Evolutionary conservation across 2,329 filamentous ascomycete species (phyloP), one percentile per base, ranked within the genome.

Genomic region (Fusarium hostae): DNA sequence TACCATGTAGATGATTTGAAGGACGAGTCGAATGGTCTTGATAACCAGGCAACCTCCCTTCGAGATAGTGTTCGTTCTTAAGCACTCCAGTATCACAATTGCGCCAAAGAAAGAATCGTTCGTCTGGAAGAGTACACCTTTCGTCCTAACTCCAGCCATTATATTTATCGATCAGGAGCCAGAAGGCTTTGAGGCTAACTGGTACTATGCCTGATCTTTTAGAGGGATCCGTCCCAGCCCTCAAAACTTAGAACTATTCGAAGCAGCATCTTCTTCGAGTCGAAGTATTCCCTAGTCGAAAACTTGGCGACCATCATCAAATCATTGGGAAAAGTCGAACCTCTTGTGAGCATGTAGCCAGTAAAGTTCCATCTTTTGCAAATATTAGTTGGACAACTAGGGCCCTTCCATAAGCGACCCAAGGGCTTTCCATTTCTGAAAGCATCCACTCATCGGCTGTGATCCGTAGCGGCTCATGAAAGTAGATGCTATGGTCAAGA

Each of bases 281-380:
- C 43, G 43, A 45, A 45, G 24, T 45, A 45, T 26, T 28, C 43
- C 24, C 43, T 26, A 26, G 4, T 9, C 7, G 26, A 6, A 13
- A 28, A 9, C 5, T 45, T 26, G 26, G 24, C 13, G 11, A 18
- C 24, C 8, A 45, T 20, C 3, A 3, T 45, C 6, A 20, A 26
- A 13, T 45, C 5, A 9, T 26, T 6, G 3, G 24, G 11, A 20
- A 26, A 13, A n/a, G 24, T 20, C 18, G 8, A 18, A 51, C 48
- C 32, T 51, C 48, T 51, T 37, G 48, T 20, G 22, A 26, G 32
- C 48, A 51, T 24, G 48, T 37, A 35, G 32, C 32, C 22, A 51
- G 34, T 22, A 51, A 37, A 20, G 32, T 51, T 3, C 48, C 48
- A 51, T 51, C 48, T 20, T 15, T 11, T 26, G 22, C 16, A 51